phyloP scores from a whole-genome alignment of 1,284 basidiomycete genomes.

The Athelia psychrophila region DNA sequence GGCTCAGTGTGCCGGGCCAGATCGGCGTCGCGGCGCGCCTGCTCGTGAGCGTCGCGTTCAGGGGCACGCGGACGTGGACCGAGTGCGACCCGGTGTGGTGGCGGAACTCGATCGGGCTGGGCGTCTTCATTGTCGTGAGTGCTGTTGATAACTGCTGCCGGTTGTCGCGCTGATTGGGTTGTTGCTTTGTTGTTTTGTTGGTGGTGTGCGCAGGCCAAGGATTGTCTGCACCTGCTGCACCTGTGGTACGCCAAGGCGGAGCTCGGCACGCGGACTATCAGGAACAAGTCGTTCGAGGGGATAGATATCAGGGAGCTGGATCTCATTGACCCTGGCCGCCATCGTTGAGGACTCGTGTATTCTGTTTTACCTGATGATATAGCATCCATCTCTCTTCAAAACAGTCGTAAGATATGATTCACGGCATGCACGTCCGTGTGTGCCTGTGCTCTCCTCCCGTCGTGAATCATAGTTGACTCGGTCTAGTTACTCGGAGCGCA shows the following conservation, averaged over 20 bases:
- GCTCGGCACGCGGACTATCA: conserved; percentile 60
- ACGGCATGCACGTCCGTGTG: too few species aligned
- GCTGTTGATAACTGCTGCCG: too few species aligned
- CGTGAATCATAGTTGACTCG: too few species aligned
- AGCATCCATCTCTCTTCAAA: too few species aligned
- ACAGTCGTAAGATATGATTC: too few species aligned
- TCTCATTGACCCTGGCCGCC: conserved; percentile 37
- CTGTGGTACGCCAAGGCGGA: conserved; percentile 68
- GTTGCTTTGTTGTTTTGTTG: not conserved
- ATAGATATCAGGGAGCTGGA: conserved; percentile 65
- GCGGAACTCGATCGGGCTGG: conserved; percentile 48
- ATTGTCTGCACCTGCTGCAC: conserved; percentile 61
- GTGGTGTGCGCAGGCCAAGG: conserved; percentile 69
- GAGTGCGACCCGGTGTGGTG: conserved; percentile 74
- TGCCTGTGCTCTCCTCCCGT: too few species aligned
- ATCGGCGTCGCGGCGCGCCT: conserved; percentile 32
- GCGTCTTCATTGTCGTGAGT: conserved; percentile 63
- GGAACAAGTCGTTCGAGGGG: conserved; percentile 66
- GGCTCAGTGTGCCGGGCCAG: conserved; percentile 20
- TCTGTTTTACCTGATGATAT: too few species aligned
- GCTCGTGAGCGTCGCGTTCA: conserved; percentile 45
- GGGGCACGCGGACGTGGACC: conserved; percentile 57
- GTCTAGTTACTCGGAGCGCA: too few species aligned
- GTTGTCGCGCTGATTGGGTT: not conserved
- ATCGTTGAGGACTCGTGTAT: too few species aligned